phyloP scores from a whole-genome alignment of 2,329 filamentous ascomycete genomes.

The Gremmenia infestans region DNA sequence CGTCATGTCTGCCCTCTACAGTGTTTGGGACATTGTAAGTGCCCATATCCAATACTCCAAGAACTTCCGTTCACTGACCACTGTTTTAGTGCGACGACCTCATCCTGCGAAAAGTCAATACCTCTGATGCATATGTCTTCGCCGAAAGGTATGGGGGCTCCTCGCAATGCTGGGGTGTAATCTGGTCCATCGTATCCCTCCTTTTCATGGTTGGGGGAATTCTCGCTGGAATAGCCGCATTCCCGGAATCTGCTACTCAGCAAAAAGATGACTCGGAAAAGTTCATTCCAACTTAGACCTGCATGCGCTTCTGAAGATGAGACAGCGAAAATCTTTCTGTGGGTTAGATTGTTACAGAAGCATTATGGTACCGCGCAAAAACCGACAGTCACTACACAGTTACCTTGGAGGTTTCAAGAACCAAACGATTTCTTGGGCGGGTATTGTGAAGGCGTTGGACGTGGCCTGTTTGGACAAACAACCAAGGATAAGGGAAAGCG shows the following conservation, averaged over 20 bases:
- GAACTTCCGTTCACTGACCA: not conserved
- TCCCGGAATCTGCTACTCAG: conserved; percentile 63
- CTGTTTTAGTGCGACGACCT: conserved; percentile 63
- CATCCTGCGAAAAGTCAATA: conserved; percentile 75
- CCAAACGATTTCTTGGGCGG: no score
- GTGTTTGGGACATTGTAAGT: conserved; percentile 72
- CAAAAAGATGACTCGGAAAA: conserved; percentile 64
- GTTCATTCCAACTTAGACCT: conserved; percentile 45
- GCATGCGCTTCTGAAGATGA: no score
- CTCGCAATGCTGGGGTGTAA: conserved; percentile 74
- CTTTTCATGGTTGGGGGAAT: conserved; percentile 69
- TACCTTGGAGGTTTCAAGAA: no score
- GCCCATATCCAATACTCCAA: not conserved
- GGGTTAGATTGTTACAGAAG: no score
- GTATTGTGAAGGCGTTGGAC: no score
- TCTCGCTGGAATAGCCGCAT: conserved; percentile 71
- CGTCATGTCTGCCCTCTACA: conserved; percentile 76
- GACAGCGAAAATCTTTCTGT: no score
- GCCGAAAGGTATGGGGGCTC: conserved; percentile 73
- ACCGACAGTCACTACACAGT: no score
- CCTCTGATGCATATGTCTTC: conserved; percentile 74
- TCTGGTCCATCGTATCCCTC: conserved; percentile 71
- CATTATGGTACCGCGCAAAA: no score
- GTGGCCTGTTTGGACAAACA: no score
- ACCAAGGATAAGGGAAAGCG: no score